Percentiles rank a stretch among this genome's conserved stretches.
These are phyloP conservation scores for Trametes gibbosa DNA, from an alignment of 768 basidiomycete species.

Conservation along the genomic window DNA sequence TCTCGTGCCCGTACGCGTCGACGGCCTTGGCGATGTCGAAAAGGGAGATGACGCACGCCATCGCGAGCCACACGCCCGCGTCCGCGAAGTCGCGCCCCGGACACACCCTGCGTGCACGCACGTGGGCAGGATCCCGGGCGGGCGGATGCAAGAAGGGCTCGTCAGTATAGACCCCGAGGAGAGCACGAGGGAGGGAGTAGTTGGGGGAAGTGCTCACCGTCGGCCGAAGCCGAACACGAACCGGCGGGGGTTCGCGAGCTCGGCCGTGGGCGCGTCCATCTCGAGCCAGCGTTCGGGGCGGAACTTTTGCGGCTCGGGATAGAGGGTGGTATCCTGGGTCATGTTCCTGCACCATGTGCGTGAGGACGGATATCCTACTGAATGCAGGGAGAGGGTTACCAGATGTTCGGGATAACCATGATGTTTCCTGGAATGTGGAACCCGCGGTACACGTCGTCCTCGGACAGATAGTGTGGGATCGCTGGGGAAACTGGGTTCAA, in stretches of 20 bases:
- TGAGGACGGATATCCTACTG: too few species aligned
- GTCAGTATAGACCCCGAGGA: neutral
- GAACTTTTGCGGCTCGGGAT: constrained; percentile 45
- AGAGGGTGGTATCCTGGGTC: constrained; percentile 28
- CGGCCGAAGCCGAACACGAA: constrained; percentile 60
- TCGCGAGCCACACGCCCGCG: constrained; percentile 44
- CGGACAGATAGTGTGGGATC: constrained; percentile 20
- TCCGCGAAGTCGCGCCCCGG: constrained; percentile 56
- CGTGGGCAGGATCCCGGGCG: too few species aligned
- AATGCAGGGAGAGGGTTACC: neutral
- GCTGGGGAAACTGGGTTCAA: neutral
- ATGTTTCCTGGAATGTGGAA: constrained; percentile 23
- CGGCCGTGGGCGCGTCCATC: constrained; percentile 32
- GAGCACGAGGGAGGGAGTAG: neutral
- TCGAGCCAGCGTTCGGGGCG: constrained; percentile 49
- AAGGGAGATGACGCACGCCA: constrained; percentile 37
- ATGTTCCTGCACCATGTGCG: constrained; percentile 24
- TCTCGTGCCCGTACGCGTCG: constrained; percentile 40
- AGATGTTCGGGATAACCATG: constrained; percentile 22
- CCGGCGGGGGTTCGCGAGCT: constrained; percentile 39
- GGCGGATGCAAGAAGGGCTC: too few species aligned
- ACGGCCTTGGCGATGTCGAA: constrained; percentile 42
- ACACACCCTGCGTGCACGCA: constrained; percentile 39
- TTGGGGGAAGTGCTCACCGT: constrained; percentile 16
- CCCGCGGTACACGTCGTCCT: constrained; percentile 27